Conservation (phyloP, 2,329 filamentous ascomycete genomes). For the Periconia macrospinosa region DNA sequence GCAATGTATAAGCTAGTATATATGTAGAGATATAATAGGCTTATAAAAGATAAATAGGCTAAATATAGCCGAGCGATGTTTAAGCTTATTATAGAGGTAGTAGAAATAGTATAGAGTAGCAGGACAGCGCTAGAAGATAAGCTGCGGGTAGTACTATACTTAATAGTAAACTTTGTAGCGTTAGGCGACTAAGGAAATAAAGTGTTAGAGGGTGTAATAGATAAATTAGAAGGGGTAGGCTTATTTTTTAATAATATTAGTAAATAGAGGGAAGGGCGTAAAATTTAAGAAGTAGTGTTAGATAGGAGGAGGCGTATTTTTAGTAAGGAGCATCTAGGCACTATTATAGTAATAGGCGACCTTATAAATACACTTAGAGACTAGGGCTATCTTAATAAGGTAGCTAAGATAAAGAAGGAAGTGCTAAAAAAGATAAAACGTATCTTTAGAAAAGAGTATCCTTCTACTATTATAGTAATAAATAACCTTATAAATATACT, state of each 20-base stretch:
- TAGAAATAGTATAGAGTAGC: background rate
- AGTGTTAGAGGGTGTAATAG: background rate
- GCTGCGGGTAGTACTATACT: constrained; percentile 13
- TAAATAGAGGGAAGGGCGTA: constrained; percentile 1
- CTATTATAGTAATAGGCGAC: constrained; percentile 8
- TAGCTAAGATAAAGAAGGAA: background rate
- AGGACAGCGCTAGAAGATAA: constrained; percentile 5
- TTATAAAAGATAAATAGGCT: constrained; percentile 6
- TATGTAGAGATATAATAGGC: constrained; percentile 16
- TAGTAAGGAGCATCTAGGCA: constrained; percentile 7
- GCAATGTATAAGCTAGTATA: constrained; percentile 26
- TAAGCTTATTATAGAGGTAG: constrained; percentile 2
- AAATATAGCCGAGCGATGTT: constrained; percentile 5
- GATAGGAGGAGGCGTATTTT: background rate
- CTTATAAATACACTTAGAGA: constrained; percentile 8
- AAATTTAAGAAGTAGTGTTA: constrained; percentile 6
- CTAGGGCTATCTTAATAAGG: constrained; percentile 1
- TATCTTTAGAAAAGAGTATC: constrained; percentile 7
- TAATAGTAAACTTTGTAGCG: constrained; percentile 14
- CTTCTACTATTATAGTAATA: constrained; percentile 7
- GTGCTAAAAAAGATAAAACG: constrained; percentile 1
- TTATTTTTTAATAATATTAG: constrained; percentile 3
- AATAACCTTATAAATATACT: constrained; percentile 10
- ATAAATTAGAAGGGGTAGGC: background rate
- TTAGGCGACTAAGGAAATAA: background rate